Evolutionary conservation across 139 green algal species (phyloP).

Genomic region (Pedinophyceae sp.): DNA sequence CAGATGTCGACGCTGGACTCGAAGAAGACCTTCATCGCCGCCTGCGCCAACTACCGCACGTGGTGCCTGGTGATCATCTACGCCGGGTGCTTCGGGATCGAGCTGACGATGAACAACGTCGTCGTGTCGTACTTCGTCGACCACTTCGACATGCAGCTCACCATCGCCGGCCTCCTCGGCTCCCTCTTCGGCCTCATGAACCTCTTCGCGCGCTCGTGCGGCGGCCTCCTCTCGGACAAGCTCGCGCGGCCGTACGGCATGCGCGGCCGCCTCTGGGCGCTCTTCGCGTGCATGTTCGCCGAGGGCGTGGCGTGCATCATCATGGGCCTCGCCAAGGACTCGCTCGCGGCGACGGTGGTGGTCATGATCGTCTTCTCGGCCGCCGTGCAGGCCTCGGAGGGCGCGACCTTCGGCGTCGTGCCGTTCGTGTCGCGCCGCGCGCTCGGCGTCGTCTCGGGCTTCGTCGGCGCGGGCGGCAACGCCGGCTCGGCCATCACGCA

Average conservation of each 20-base stretch:
- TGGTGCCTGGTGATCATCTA: conserved; percentile 43
- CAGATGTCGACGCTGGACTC: conserved; percentile 53
- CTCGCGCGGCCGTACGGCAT: conserved; percentile 28
- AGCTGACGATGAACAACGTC: conserved; percentile 70
- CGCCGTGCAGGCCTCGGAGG: conserved; percentile 48
- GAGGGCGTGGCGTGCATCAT: conserved; percentile 61
- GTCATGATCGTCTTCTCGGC: conserved; percentile 72
- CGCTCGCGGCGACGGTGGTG: conserved; percentile 47
- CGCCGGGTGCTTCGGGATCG: conserved; percentile 54
- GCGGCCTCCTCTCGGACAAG: conserved; percentile 52
- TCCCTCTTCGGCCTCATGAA: conserved; percentile 81
- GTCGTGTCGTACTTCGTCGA: conserved; percentile 49
- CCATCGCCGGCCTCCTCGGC: conserved; percentile 38
- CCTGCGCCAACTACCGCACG: conserved; percentile 40
- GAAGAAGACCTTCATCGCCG: conserved; percentile 8
- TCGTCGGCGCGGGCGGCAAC: conserved; percentile 84
- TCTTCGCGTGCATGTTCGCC: conserved; percentile 51
- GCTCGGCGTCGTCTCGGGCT: conserved; percentile 68
- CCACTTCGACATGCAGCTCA: conserved; percentile 40
- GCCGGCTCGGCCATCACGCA: conserved; percentile 66
- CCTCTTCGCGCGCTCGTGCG: conserved; percentile 65
- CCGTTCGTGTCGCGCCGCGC: conserved; percentile 69
- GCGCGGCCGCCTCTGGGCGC: conserved; percentile 48
- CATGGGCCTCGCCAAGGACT: conserved; percentile 43
- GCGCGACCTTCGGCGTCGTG: conserved; percentile 60